These are phyloP conservation scores for Phytophthora aleatoria DNA, from an alignment of 352 stramenopile genomes.

Conservation along the genomic window DNA sequence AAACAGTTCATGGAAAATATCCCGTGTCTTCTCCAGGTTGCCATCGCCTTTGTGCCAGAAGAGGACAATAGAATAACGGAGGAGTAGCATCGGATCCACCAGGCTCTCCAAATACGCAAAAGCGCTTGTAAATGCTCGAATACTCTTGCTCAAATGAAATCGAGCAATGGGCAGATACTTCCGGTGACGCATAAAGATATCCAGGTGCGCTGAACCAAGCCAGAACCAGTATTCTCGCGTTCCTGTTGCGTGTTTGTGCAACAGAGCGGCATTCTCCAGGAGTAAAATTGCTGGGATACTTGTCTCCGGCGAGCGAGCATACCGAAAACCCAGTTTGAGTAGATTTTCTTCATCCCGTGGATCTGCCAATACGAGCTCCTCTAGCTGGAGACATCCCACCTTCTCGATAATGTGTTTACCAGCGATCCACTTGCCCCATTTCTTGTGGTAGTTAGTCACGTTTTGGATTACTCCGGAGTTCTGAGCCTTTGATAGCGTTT, in stretches of 20 bases:
- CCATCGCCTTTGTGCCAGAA: constrained; percentile 59
- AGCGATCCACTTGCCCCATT: constrained; percentile 60
- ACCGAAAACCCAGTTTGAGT: constrained; percentile 64
- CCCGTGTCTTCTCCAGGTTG: constrained; percentile 57
- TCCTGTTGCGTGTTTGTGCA: constrained; percentile 45
- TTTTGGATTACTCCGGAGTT: constrained; percentile 10
- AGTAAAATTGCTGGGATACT: constrained; percentile 61
- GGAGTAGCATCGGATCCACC: constrained; percentile 57
- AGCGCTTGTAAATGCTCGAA: constrained; percentile 63
- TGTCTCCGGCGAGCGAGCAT: constrained; percentile 55
- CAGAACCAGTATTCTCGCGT: constrained; percentile 74
- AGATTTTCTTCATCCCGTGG: constrained; percentile 46
- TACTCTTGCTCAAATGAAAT: constrained; percentile 56
- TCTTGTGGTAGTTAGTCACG: constrained; percentile 55
- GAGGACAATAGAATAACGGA: constrained; percentile 65
- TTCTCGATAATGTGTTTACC: constrained; percentile 65
- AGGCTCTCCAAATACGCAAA: constrained; percentile 72
- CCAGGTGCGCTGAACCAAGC: constrained; percentile 64
- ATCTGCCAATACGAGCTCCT: constrained; percentile 61
- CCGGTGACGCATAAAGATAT: constrained; percentile 64
- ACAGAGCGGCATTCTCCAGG: constrained; percentile 53
- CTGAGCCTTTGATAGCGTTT: constrained; percentile 13
- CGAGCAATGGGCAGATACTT: constrained; percentile 61
- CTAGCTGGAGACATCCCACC: constrained; percentile 65
- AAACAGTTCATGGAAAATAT: constrained; percentile 64